These are phyloP conservation scores for Litchi chinensis DNA, from an alignment of 345 rosid genomes.

Conservation along the genomic window DNA sequence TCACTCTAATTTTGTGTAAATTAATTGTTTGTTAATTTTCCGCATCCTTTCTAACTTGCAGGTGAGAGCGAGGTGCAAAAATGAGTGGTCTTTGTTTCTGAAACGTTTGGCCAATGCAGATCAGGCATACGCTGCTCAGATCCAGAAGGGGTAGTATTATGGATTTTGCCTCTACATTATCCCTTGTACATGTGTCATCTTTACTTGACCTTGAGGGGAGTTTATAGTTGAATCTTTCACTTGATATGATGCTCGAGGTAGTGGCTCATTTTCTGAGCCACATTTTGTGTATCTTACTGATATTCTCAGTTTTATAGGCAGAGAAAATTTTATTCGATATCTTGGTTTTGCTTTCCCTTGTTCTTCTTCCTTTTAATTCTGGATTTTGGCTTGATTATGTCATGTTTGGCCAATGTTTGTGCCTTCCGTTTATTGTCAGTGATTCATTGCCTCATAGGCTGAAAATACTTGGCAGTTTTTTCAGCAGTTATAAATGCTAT, in stretches of 20 bases:
- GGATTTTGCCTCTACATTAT: constrained; percentile 4
- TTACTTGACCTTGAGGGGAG: constrained; percentile 10
- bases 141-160: constrained; percentile 30
- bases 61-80: constrained; percentile 83
- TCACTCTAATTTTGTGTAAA: neutral
- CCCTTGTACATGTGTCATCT: constrained; percentile 26
- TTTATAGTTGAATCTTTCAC: constrained; percentile 1
- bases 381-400: too few relatives aligned
- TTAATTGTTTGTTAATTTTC: neutral
- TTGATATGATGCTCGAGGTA: constrained; percentile 18
- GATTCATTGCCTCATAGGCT: too few relatives aligned
- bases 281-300: constrained; percentile 28
- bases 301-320: constrained; percentile 19
- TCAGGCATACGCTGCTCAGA: constrained; percentile 43
- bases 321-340: neutral
- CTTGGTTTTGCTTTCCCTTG: neutral
- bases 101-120: constrained; percentile 71
- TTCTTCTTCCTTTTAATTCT: neutral
- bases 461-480: too few relatives aligned
- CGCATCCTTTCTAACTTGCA: constrained; percentile 25
- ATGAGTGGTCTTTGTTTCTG: constrained; percentile 83
- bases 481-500: too few relatives aligned
- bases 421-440: too few relatives aligned
- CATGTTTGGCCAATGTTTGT: too few relatives aligned
- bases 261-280: constrained; percentile 25